Evolutionary conservation across 805 yeast species (phyloP).

Genomic region (Priceomyces medius): DNA sequence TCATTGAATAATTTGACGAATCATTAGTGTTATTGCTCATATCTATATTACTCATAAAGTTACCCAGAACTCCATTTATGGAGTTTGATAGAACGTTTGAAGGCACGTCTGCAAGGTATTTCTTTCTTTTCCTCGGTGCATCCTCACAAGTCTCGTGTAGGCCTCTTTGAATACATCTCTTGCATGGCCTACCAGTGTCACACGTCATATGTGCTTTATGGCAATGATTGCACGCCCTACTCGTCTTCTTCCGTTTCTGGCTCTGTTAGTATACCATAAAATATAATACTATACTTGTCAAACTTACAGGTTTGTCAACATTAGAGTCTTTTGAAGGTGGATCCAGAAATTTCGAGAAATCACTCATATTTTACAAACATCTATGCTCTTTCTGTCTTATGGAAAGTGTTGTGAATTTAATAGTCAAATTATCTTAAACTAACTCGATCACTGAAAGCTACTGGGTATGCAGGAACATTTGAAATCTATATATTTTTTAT

Average conservation of each 20-base stretch:
- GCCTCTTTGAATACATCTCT: slow-evolving; percentile 71
- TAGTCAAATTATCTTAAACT: too few relatives aligned
- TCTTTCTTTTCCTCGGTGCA: slow-evolving; percentile 84
- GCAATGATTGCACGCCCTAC: slow-evolving; percentile 89
- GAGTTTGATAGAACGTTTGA: slow-evolving; percentile 15
- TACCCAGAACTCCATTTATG: not conserved
- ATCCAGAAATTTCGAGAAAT: not conserved
- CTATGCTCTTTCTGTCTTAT: not conserved
- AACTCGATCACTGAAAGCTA: too few relatives aligned
- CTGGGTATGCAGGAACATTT: too few relatives aligned
- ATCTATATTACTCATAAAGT: not conserved
- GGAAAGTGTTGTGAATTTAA: too few relatives aligned
- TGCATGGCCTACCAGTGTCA: slow-evolving; percentile 80
- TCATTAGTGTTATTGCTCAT: not conserved
- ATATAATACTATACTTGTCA: not conserved
- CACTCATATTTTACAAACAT: not conserved
- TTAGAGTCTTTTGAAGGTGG: not conserved
- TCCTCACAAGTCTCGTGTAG: slow-evolving; percentile 72
- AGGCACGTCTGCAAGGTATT: slow-evolving; percentile 69
- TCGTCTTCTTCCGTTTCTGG: slow-evolving; percentile 58
- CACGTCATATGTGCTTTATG: slow-evolving; percentile 91
- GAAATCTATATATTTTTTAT: too few relatives aligned
- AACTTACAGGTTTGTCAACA: slow-evolving; percentile 3
- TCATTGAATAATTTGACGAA: not conserved
- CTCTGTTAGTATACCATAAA: not conserved